phyloP scores from a whole-genome alignment of 176 grass and related monocot species.

The Eremochloa ophiuroides region DNA sequence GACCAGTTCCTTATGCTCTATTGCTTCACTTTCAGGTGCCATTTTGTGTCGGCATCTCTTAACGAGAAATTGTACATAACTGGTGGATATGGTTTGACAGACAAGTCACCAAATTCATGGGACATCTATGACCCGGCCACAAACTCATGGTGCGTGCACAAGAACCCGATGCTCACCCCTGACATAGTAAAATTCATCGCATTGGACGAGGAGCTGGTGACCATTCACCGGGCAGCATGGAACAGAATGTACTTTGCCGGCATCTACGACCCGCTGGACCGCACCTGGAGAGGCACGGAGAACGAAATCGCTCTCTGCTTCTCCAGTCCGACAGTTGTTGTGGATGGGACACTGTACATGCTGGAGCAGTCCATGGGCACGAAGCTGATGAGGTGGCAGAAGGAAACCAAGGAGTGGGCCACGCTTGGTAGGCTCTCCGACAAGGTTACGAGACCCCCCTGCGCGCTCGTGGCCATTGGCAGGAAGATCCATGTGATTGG shows the following conservation, averaged over 20 bases:
- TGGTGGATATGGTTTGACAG: constrained; percentile 42
- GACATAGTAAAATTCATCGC: constrained; percentile 62
- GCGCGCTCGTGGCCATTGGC: constrained; percentile 42
- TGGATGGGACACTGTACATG: constrained; percentile 56
- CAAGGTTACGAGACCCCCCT: constrained; percentile 30
- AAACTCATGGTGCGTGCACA: constrained; percentile 53
- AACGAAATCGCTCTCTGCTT: constrained; percentile 57
- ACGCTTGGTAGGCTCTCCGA: constrained; percentile 54
- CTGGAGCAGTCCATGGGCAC: constrained; percentile 44
- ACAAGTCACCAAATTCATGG: constrained; percentile 67
- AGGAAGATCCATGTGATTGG: constrained; percentile 59
- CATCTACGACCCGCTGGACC: constrained; percentile 46
- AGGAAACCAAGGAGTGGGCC: constrained; percentile 45
- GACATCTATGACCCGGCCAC: constrained; percentile 56
- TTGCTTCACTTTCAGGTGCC: constrained; percentile 50
- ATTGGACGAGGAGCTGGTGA: constrained; percentile 48
- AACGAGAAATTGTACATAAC: constrained; percentile 57
- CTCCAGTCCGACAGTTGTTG: constrained; percentile 50
- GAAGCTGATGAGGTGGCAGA: constrained; percentile 55
- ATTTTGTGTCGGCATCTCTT: constrained; percentile 49
- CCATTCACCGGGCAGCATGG: constrained; percentile 57
- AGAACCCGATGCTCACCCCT: constrained; percentile 54
- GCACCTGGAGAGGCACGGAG: constrained; percentile 43
- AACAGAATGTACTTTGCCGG: constrained; percentile 58
- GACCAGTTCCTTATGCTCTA: background rate